Percentiles rank a stretch among this genome's conserved stretches.
Evolutionary conservation across 2,329 filamentous ascomycete species (phyloP).

Genomic region (Cladosporium sp.): DNA sequence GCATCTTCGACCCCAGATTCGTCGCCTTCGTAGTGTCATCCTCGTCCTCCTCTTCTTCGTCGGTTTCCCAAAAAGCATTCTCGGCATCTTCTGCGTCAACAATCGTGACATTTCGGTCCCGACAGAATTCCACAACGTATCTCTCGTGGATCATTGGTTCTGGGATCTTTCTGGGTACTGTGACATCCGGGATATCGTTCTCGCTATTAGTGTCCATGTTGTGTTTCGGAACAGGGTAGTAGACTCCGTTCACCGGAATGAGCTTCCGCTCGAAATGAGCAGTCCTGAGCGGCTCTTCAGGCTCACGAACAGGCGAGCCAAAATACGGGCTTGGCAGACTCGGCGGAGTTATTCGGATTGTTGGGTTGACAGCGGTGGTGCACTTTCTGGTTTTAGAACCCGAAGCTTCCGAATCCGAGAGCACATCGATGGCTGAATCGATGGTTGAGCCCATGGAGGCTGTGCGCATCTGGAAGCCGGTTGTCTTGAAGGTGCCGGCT

Average conservation of each 20-base stretch:
- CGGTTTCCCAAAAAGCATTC: neutral
- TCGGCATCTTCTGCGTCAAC: neutral
- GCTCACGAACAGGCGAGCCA: neutral
- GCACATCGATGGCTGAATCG: neutral
- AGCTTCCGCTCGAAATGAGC: neutral
- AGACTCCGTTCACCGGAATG: too few relatives aligned
- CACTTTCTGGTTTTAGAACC: neutral
- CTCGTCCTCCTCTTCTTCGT: neutral
- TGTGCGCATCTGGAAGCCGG: neutral
- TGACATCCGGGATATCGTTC: too few relatives aligned
- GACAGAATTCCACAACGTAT: neutral
- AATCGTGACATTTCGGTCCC: neutral
- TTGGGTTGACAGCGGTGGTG: too few relatives aligned
- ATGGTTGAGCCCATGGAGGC: neutral
- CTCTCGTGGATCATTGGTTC: too few relatives aligned
- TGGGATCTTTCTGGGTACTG: too few relatives aligned
- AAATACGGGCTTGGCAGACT: too few relatives aligned
- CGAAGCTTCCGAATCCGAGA: too few relatives aligned
- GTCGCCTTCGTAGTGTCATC: neutral
- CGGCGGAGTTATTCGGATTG: too few relatives aligned
- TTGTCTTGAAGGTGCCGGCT: neutral
- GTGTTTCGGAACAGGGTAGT: too few relatives aligned
- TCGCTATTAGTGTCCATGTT: too few relatives aligned
- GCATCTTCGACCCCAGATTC: too few relatives aligned
- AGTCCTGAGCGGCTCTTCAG: neutral